These are phyloP conservation scores for Cryptomeria japonica DNA, from an alignment of 75 land plant genomes.

Conservation along the genomic window DNA sequence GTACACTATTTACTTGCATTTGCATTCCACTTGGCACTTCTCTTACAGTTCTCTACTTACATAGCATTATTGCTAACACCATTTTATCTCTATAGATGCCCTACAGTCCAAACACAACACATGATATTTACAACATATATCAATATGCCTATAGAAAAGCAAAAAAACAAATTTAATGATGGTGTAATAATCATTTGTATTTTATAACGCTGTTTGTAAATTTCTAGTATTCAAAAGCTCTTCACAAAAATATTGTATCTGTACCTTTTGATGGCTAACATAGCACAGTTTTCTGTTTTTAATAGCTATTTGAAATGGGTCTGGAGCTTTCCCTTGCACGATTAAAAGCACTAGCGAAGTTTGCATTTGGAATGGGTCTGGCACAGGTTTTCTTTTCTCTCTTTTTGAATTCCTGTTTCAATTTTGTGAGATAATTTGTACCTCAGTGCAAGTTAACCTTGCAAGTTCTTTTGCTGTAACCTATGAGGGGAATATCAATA, in stretches of 20 bases:
- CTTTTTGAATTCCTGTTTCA: not conserved
- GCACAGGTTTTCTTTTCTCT: constrained; percentile 62
- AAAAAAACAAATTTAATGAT: not conserved
- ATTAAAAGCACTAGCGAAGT: constrained; percentile 90
- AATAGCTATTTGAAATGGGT: constrained; percentile 98
- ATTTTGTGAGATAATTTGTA: not conserved
- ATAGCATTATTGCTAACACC: not conserved
- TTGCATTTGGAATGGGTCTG: constrained; percentile 96
- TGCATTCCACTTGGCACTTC: not conserved
- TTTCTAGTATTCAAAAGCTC: not conserved
- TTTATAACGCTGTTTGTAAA: not conserved
- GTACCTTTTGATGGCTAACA: too few relatives aligned
- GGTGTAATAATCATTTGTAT: not conserved
- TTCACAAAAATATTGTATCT: not conserved
- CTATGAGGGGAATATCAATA: not conserved
- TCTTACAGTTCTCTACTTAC: not conserved
- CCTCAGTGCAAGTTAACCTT: not conserved
- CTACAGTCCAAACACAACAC: not conserved
- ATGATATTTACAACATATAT: not conserved
- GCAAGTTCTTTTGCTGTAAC: not conserved
- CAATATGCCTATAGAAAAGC: not conserved
- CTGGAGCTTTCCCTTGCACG: constrained; percentile 96
- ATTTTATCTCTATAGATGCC: not conserved
- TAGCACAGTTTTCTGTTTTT: constrained; percentile 3
- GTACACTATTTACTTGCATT: not conserved